Percentiles rank a stretch among this genome's conserved stretches.
Evolutionary conservation across 495 filamentous ascomycete species (phyloP).

Genomic region (Penicillium canescens): DNA sequence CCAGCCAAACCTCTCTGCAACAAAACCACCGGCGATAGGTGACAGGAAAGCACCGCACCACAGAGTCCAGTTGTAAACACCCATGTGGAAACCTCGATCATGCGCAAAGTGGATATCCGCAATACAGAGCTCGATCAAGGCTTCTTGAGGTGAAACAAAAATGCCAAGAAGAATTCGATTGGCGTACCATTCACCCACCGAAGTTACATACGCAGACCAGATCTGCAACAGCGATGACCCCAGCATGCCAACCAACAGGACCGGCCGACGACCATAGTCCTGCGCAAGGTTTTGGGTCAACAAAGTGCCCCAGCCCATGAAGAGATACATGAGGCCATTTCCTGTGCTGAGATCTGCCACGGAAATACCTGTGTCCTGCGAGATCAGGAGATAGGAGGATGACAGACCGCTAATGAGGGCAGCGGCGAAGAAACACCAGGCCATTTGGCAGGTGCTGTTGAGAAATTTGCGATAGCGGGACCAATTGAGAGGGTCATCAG

Average conservation of each 20-base stretch:
- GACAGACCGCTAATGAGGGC: slow-evolving; percentile 1
- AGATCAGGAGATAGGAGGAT: not conserved
- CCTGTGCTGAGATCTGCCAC: slow-evolving; percentile 26
- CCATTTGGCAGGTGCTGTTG: not conserved
- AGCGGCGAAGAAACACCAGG: not conserved
- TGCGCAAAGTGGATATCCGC: slow-evolving; percentile 55
- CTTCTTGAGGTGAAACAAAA: slow-evolving; percentile 52
- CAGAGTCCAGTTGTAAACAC: slow-evolving; percentile 49
- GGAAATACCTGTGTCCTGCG: slow-evolving; percentile 33
- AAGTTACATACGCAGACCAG: slow-evolving; percentile 47
- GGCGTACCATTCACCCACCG: slow-evolving; percentile 49
- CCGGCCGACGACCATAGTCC: slow-evolving; percentile 32
- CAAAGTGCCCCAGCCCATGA: slow-evolving; percentile 36
- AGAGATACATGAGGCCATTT: slow-evolving; percentile 34
- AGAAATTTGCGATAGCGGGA: slow-evolving; percentile 35
- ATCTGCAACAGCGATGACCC: slow-evolving; percentile 33
- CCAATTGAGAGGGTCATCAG: slow-evolving; percentile 54
- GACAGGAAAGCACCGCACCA: slow-evolving; percentile 51
- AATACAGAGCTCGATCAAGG: slow-evolving; percentile 48
- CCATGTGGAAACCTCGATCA: slow-evolving; percentile 52
- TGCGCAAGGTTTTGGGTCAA: slow-evolving; percentile 35
- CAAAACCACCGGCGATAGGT: slow-evolving; percentile 52
- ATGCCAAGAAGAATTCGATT: slow-evolving; percentile 53
- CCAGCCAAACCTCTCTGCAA: slow-evolving; percentile 47
- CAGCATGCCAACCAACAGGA: slow-evolving; percentile 29